phyloP scores from a whole-genome alignment of 192 early-diverging fungal genomes.

The Chytriomyces confervae region DNA sequence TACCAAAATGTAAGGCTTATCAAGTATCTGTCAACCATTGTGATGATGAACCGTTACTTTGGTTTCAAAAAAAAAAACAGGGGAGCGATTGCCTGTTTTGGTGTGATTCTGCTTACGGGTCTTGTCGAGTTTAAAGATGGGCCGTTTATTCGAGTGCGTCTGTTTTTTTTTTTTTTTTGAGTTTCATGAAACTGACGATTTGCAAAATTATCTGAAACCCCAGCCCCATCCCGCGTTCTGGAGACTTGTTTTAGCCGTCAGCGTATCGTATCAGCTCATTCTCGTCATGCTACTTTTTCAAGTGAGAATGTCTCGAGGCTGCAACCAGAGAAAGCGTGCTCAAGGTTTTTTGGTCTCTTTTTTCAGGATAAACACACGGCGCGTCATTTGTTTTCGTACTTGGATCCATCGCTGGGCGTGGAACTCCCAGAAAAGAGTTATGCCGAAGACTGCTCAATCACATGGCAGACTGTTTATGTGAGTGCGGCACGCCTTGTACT shows the following conservation, averaged over 20 bases:
- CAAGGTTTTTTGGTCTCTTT: no score
- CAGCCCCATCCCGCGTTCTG: conserved; percentile 90
- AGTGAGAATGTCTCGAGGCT: conserved; percentile 47
- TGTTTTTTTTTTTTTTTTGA: conserved; percentile 2
- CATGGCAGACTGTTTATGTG: conserved; percentile 75
- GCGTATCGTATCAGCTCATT: conserved; percentile 87
- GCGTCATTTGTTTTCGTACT: conserved; percentile 75
- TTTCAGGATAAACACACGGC: conserved; percentile 87
- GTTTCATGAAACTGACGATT: neutral
- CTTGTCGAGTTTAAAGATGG: conserved; percentile 92
- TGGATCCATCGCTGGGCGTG: conserved; percentile 81
- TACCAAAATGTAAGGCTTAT: conserved; percentile 47
- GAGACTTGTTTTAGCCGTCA: conserved; percentile 83
- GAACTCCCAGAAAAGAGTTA: conserved; percentile 91
- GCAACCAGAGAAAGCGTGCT: no score
- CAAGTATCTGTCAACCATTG: conserved; percentile 10
- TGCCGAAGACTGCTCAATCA: conserved; percentile 86
- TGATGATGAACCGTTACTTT: neutral
- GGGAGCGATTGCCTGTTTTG: conserved; percentile 36
- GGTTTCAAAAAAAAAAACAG: conserved; percentile 5
- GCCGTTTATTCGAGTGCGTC: conserved; percentile 78
- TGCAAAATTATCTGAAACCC: neutral
- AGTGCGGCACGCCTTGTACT: neutral
- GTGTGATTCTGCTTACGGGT: conserved; percentile 78
- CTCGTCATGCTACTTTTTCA: conserved; percentile 91